Percentiles rank a stretch among this genome's conserved stretches.
Conservation (phyloP, 2,329 filamentous ascomycete species). For the Claviceps capensis region DNA sequence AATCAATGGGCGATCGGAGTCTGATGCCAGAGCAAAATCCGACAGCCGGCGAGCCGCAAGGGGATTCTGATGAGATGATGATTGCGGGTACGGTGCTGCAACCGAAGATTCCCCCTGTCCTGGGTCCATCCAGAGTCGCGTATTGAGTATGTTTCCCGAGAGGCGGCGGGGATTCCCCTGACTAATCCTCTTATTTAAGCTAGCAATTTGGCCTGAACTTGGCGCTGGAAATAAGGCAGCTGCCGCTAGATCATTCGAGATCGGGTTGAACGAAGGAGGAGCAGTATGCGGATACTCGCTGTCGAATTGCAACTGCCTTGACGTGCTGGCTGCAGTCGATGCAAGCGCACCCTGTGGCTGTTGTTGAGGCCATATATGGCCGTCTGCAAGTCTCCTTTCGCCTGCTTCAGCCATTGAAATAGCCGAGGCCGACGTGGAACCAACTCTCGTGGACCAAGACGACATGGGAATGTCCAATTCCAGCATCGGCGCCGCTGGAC, state of each 20-base stretch:
- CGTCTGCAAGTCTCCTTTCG: slow-evolving; percentile 19
- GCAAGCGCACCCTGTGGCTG: slow-evolving; percentile 12
- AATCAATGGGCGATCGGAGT: slow-evolving; percentile 40
- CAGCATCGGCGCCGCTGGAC: slow-evolving; percentile 7
- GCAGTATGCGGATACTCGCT: slow-evolving; percentile 30
- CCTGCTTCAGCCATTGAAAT: slow-evolving; percentile 8
- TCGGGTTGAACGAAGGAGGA: slow-evolving; percentile 20
- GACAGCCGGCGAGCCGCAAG: not conserved
- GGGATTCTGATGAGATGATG: not conserved
- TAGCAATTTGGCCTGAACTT: slow-evolving; percentile 25
- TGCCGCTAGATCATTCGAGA: slow-evolving; percentile 19
- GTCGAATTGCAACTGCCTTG: slow-evolving; percentile 9
- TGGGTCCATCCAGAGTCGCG: slow-evolving; percentile 3
- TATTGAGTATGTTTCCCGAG: slow-evolving; percentile 26
- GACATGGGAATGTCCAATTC: slow-evolving; percentile 17
- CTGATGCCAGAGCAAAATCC: slow-evolving; percentile 8
- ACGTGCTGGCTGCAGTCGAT: slow-evolving; percentile 5
- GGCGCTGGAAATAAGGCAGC: slow-evolving; percentile 23
- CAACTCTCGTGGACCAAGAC: slow-evolving; percentile 4
- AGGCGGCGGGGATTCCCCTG: slow-evolving; percentile 26
- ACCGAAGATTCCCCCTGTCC: not conserved
- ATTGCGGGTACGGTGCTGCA: not conserved
- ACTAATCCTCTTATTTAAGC: slow-evolving; percentile 23
- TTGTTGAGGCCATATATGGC: slow-evolving; percentile 33
- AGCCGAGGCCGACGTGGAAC: slow-evolving; percentile 3